Percentiles rank a stretch among this genome's conserved stretches.
Evolutionary conservation across 2,329 filamentous ascomycete genomes (phyloP).

Genomic region (Hymenoscyphus infarciens): DNA sequence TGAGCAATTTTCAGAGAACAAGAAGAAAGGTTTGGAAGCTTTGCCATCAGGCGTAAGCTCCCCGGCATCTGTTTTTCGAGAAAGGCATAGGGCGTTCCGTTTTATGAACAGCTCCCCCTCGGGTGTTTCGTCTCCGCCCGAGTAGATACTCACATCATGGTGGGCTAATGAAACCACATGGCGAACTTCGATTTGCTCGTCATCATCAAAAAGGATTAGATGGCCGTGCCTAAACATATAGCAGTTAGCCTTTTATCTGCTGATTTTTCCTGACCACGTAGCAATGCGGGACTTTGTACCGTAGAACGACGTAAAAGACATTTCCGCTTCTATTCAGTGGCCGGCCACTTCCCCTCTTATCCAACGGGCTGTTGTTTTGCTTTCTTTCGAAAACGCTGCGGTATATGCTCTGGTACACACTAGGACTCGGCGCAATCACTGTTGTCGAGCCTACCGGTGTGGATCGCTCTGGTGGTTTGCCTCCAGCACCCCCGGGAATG

Average conservation of each 20-base stretch:
- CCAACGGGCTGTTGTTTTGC: constrained; percentile 39
- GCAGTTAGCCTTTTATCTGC: constrained; percentile 15
- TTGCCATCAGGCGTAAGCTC: constrained; percentile 54
- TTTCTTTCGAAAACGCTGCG: constrained; percentile 90
- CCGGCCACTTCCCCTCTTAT: constrained; percentile 34
- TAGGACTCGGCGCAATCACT: constrained; percentile 76
- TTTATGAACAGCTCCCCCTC: constrained; percentile 97
- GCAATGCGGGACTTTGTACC: constrained; percentile 48
- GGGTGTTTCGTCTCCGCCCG: constrained; percentile 71
- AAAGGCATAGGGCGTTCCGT: constrained; percentile 80
- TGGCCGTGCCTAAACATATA: constrained; percentile 73
- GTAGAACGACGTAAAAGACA: constrained; percentile 87
- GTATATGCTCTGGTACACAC: constrained; percentile 98
- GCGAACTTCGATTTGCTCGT: constrained; percentile 90
- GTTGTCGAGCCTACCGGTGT: constrained; percentile 74
- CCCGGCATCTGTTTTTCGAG: constrained; percentile 55
- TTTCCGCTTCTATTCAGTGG: constrained; percentile 65
- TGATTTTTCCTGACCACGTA: neutral
- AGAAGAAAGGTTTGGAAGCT: constrained; percentile 77
- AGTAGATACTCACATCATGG: constrained; percentile 81
- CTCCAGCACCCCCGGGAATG: constrained; percentile 85
- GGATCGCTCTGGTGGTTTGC: constrained; percentile 82
- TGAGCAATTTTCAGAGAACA: constrained; percentile 93
- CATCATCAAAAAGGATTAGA: constrained; percentile 95
- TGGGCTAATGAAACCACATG: constrained; percentile 92